Evolutionary conservation across 352 stramenopile genomes (phyloP).

Genomic region (Thalassiosira pacifica): DNA sequence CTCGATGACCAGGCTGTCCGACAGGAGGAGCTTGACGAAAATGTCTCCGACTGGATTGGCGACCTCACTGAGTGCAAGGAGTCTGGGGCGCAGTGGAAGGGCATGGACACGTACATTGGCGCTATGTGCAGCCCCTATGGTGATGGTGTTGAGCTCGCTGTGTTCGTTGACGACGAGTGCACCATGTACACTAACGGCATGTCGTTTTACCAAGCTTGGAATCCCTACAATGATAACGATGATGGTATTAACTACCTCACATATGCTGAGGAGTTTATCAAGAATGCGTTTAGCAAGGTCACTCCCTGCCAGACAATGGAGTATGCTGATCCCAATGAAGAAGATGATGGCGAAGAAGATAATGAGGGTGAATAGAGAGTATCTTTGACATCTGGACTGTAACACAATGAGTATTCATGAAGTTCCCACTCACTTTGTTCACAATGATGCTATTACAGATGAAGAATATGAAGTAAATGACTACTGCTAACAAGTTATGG

Average conservation of each 20-base stretch:
- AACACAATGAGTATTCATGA: no score
- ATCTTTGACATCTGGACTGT: no score
- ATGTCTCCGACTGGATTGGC: slow-evolving; percentile 53
- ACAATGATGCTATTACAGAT: no score
- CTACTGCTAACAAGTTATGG: slow-evolving; percentile 49
- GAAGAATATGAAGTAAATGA: slow-evolving; percentile 46
- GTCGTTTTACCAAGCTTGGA: slow-evolving; percentile 27
- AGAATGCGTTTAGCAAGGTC: slow-evolving; percentile 43
- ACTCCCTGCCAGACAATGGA: slow-evolving; percentile 33
- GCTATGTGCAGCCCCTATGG: slow-evolving; percentile 49
- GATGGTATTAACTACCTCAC: slow-evolving; percentile 40
- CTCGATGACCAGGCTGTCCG: slow-evolving; percentile 27
- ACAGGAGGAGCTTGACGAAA: slow-evolving; percentile 29
- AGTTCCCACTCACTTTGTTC: no score
- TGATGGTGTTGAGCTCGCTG: slow-evolving; percentile 55
- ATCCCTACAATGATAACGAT: slow-evolving; percentile 20
- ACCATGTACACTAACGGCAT: slow-evolving; percentile 33
- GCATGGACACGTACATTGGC: slow-evolving; percentile 42
- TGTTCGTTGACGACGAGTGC: slow-evolving; percentile 50
- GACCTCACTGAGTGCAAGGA: slow-evolving; percentile 45
- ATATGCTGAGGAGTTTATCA: slow-evolving; percentile 57
- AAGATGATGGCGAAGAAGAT: slow-evolving; percentile 35
- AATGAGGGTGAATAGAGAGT: slow-evolving; percentile 20
- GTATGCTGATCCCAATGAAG: slow-evolving; percentile 34
- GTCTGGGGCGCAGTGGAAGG: slow-evolving; percentile 39